Base-by-base conservation (phyloP, 2,329 filamentous ascomycete species). In the Cladosporium sp. region DNA sequence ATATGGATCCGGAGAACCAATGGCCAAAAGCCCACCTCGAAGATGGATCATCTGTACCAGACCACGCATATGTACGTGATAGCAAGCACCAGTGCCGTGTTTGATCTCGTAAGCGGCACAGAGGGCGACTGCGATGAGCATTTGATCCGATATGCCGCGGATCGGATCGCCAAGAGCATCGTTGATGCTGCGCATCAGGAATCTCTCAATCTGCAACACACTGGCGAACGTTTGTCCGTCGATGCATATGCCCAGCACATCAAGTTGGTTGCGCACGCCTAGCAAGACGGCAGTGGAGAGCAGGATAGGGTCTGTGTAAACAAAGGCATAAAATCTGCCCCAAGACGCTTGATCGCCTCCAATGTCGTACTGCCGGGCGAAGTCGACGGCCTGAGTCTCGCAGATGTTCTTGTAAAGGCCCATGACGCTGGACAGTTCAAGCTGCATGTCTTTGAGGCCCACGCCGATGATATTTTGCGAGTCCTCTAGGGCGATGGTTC, bases 71-170 rank as follows among this genome's bases (percentile, higher is more conserved):
- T 70, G 69, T 21, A 65, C 48, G 16, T 65, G 56, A 23, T 68
- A 70, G 14, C 36, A 64, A 18, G 58, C 21, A 1, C 57, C 32
- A n/a, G 53, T 54, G 7, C 59, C 58, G 34, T 67, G 66, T 28
- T 66, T 63, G 28, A 69, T 51, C 51, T 70, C 69, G 46, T 67
- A 65, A 1, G 63, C 63, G 16, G 69, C 68, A 28, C 66, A 63
- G 7, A 70, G 36, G 0, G 53, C 49, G 28, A 70, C 69, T 2
- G 65, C 63, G 3, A 65, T 54, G 5, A 70, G 56, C 61, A 70
- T 59, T 2, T 63, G 61, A 21, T 68, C 58, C 2, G 62, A 68
- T 2, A 64, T 64, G n/a, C 57, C 53, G 18, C 61, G 63, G 11
- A 48, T 32, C 18, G 68, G 67, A 49, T 69, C 67, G 5, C 30